Evolutionary conservation across 2,329 filamentous ascomycete species (phyloP).

Genomic region (Aspergillus fructus): DNA sequence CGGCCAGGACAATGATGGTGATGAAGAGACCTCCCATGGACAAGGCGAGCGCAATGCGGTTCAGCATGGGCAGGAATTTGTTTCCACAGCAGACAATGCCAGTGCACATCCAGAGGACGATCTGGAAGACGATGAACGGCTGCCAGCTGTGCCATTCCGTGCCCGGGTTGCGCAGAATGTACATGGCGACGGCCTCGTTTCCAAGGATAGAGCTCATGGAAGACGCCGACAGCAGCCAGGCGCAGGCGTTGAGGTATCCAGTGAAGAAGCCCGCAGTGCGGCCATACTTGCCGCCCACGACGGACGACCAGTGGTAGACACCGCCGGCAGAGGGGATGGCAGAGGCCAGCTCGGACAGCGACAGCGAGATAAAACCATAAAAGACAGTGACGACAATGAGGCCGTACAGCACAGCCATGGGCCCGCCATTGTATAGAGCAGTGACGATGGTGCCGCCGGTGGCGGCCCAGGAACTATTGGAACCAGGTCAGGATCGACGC

Average conservation of each 20-base stretch:
- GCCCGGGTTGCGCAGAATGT: constrained; percentile 24
- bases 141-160: constrained; percentile 31
- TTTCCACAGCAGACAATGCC: constrained; percentile 55
- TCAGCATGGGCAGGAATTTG: constrained; percentile 47
- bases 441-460: constrained; percentile 57
- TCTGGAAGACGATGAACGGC: constrained; percentile 38
- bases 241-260: constrained; percentile 35
- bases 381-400: constrained; percentile 49
- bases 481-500: neutral
- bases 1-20: constrained; percentile 48
- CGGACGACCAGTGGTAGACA: constrained; percentile 60
- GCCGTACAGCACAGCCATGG: constrained; percentile 60
- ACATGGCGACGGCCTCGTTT: constrained; percentile 33
- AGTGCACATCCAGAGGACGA: constrained; percentile 53
- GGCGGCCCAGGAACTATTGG: constrained; percentile 60
- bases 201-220: constrained; percentile 34
- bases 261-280: constrained; percentile 44
- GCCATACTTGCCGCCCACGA: constrained; percentile 50
- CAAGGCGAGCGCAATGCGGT: constrained; percentile 54
- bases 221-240: constrained; percentile 31
- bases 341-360: constrained; percentile 56
- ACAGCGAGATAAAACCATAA: constrained; percentile 55
- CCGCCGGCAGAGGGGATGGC: constrained; percentile 55
- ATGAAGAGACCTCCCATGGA: constrained; percentile 49
- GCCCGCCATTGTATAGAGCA: constrained; percentile 59